These are phyloP conservation scores for Amanita exitialis DNA, from an alignment of 768 basidiomycete species.

Conservation along the genomic window DNA sequence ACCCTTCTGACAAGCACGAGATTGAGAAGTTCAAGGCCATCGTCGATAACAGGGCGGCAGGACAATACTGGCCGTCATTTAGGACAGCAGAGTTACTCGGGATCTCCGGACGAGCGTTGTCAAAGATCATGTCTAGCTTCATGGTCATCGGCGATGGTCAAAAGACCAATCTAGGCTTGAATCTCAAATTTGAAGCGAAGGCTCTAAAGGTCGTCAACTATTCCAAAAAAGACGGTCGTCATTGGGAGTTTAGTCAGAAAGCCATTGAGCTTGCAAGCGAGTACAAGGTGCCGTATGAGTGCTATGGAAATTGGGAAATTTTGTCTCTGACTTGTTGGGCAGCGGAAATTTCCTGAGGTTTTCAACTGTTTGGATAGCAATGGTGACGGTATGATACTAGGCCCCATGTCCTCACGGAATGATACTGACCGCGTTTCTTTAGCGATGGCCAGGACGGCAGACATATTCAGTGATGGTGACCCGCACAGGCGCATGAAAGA, in stretches of 20 bases:
- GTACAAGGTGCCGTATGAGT: constrained; percentile 52
- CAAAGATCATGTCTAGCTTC: constrained; percentile 89
- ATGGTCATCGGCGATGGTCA: constrained; percentile 75
- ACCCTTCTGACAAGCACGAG: constrained; percentile 75
- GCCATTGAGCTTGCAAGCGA: constrained; percentile 72
- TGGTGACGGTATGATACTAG: constrained; percentile 64
- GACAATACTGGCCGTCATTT: constrained; percentile 71
- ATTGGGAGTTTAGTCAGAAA: constrained; percentile 93
- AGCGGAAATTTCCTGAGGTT: constrained; percentile 79
- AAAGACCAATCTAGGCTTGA: constrained; percentile 87
- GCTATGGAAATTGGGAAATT: background rate
- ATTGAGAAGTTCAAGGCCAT: constrained; percentile 68
- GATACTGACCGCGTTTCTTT: constrained; percentile 6
- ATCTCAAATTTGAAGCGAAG: constrained; percentile 94
- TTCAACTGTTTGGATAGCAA: constrained; percentile 61
- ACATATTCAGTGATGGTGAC: constrained; percentile 43
- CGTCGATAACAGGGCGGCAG: constrained; percentile 41
- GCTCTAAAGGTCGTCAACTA: constrained; percentile 89
- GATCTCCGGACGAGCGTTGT: constrained; percentile 70
- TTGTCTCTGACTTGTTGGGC: constrained; percentile 1
- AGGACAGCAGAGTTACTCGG: constrained; percentile 64
- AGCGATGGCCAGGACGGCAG: constrained; percentile 69
- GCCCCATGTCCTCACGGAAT: background rate
- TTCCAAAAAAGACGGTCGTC: constrained; percentile 69
- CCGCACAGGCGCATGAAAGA: constrained; percentile 67